phyloP scores from a whole-genome alignment of 2,329 filamentous ascomycete genomes.

The Monosporascus sp. region DNA sequence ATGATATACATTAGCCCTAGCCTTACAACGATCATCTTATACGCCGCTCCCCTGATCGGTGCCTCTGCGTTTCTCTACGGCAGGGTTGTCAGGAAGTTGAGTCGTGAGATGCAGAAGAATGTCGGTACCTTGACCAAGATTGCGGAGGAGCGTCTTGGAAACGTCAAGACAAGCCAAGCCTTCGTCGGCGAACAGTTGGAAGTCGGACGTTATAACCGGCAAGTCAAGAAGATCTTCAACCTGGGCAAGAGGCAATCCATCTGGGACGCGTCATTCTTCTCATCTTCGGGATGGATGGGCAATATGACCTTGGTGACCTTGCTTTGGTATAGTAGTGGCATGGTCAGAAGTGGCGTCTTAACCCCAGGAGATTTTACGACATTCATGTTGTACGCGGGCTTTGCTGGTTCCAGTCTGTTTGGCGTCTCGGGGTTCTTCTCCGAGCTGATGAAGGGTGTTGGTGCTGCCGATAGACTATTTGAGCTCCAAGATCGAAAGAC shows the following conservation, averaged over 20 bases:
- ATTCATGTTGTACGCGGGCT: conserved; percentile 98
- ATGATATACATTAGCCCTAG: conserved; percentile 97
- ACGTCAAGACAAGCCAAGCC: conserved; percentile 93
- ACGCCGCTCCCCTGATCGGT: conserved; percentile 89
- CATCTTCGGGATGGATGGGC: conserved; percentile 80
- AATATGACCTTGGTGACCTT: conserved; percentile 95
- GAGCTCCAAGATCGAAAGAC: conserved; percentile 89
- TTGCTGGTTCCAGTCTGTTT: conserved; percentile 78
- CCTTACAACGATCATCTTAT: conserved; percentile 76
- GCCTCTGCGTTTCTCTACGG: conserved; percentile 90
- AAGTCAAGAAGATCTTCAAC: conserved; percentile 86
- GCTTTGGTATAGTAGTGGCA: conserved; percentile 82
- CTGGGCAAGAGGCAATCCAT: conserved; percentile 83
- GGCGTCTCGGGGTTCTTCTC: conserved; percentile 95
- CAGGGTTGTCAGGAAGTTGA: conserved; percentile 80
- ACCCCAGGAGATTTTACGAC: conserved; percentile 89
- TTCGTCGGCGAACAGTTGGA: conserved; percentile 93
- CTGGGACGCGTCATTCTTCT: conserved; percentile 87
- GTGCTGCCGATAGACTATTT: conserved; percentile 92
- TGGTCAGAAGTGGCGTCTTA: conserved; percentile 83
- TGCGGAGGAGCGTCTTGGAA: conserved; percentile 94
- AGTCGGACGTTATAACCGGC: conserved; percentile 83
- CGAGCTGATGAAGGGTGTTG: conserved; percentile 97
- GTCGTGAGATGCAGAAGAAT: conserved; percentile 89
- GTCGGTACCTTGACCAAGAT: conserved; percentile 92